Base-by-base conservation (phyloP, 2,329 filamentous ascomycete genomes). In the Monilinia aucupariae region DNA sequence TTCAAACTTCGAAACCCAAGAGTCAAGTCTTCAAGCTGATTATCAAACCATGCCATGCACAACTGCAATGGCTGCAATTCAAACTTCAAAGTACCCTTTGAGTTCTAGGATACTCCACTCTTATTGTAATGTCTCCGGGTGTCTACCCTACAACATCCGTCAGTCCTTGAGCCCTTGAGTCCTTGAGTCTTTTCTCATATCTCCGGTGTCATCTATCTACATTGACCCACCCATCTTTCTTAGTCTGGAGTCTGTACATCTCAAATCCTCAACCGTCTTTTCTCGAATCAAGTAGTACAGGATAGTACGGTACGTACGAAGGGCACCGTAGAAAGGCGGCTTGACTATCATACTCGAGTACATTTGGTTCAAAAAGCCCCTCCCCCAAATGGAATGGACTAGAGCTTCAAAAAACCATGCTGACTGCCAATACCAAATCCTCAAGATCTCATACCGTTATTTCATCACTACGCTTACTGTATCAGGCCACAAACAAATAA, bases 381-480 rank as follows among this genome's bases (percentile, higher is more conserved):
- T n/a, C 8, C 37, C 37, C 13, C 10, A 20, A 25, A 45, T 22
- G 43, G 53, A 56, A 47, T 34, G 13, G 17, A 34, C n/a, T 6
- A 47, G 27, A 47, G 20, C 41, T 56, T 47, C 41, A 47, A 32
- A 43, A 43, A 27, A 25, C 48, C 41, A 41, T 34, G 41, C 41
- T 37, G 54, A 47, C 54, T 34, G 54, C 30, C 54, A 47, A 13
- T 58, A 17, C 34, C 41, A 37, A 47, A 58, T n/a, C 17, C 41
- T 49, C 55, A n/a, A 61, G 50, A 55, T 45, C 51, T 53, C 50
- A 50, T 39, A 61, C 50, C 30, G 12, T 30, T 55, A 39, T 61
- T 37, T 37, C n/a, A 47, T n/a, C 22, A 45, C 48, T 39, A 37
- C 41, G 59, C 59, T 61, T 61, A 55, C 59, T 48, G 49, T 61